A percentile compares a stretch with the other conserved stretches of the same genome.
Evolutionary conservation across 768 basidiomycete genomes (phyloP).

Genomic region (Glaciozyma martinii): DNA sequence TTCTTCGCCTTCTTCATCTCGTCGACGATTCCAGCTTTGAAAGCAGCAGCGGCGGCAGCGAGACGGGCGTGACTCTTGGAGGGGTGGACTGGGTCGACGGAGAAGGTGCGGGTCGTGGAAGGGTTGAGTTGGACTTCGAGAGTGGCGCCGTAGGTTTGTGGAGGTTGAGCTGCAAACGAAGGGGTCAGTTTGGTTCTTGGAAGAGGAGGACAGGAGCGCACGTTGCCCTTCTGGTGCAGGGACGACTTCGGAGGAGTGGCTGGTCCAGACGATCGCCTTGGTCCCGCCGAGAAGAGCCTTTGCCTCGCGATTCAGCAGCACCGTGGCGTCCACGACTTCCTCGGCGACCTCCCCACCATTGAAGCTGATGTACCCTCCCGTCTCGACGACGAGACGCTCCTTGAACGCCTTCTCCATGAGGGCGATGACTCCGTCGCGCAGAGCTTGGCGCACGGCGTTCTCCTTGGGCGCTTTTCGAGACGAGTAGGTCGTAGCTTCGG

Average conservation of each 20-base stretch:
- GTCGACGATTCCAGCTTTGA: background rate
- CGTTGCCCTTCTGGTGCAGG: background rate
- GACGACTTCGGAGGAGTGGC: background rate
- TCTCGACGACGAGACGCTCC: background rate
- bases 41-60: background rate
- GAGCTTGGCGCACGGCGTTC: constrained; percentile 6
- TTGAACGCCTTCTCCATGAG: background rate
- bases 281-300: background rate
- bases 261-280: background rate
- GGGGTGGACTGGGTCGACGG: background rate
- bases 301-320: background rate
- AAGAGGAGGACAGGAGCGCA: too few relatives aligned
- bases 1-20: background rate
- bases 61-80: background rate
- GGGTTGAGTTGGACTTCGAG: background rate
- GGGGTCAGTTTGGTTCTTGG: too few relatives aligned
- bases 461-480: constrained; percentile 5
- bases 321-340: background rate
- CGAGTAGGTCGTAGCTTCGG: background rate
- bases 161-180: background rate
- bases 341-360: background rate
- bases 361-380: constrained; percentile 8
- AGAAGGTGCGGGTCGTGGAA: background rate
- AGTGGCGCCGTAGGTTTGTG: background rate
- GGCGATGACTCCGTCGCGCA: background rate